A percentile compares a stretch with the other conserved stretches of the same genome.
phyloP scores from a whole-genome alignment of 148 eudicot genomes.

The Agrostemma githago region DNA sequence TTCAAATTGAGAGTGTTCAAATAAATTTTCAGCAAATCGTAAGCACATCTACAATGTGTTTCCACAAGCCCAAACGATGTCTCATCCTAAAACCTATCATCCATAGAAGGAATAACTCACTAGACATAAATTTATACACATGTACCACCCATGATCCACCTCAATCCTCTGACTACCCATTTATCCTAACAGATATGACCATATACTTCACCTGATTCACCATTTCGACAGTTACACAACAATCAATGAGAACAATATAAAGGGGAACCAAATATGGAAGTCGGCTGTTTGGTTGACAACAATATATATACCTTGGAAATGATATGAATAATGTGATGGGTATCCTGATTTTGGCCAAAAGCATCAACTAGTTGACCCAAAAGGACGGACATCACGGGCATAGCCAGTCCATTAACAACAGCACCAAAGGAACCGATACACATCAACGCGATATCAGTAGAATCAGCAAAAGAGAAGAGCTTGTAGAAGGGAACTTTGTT shows the following conservation, averaged over 20 bases:
- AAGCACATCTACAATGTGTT: neutral
- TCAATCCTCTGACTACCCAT: neutral
- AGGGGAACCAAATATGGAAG: too few relatives aligned
- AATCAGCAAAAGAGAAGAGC: conserved; percentile 62
- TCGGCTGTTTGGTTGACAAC: too few relatives aligned
- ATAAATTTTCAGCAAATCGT: neutral
- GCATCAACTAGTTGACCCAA: conserved; percentile 58
- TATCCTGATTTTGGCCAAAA: conserved; percentile 49
- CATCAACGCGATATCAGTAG: conserved; percentile 51
- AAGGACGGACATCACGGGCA: conserved; percentile 59
- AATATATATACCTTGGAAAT: conserved; percentile 43
- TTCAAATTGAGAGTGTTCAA: neutral
- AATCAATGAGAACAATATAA: neutral
- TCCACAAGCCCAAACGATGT: neutral
- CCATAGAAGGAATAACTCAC: neutral
- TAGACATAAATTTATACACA: neutral
- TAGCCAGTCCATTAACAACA: conserved; percentile 50
- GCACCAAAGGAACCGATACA: conserved; percentile 54
- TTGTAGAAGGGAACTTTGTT: conserved; percentile 54
- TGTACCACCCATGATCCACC: neutral
- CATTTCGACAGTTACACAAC: neutral
- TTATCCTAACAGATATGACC: neutral
- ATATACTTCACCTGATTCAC: too few relatives aligned
- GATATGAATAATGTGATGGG: conserved; percentile 25
- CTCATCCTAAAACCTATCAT: neutral